Base-by-base conservation (phyloP, 129 eudicot genomes). In the Flaveria trinervia region DNA sequence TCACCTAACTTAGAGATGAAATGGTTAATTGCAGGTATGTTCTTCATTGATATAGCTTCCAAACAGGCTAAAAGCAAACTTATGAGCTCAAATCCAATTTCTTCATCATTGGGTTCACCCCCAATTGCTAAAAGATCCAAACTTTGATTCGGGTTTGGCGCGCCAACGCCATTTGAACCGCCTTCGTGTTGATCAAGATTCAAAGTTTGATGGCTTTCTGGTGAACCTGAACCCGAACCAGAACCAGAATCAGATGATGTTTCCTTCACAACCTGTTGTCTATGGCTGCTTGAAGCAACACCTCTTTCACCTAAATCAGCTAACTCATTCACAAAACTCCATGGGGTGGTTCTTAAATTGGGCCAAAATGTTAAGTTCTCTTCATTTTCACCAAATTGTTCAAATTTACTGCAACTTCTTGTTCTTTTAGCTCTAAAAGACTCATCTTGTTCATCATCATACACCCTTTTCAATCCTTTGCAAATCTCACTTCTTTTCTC, bases 11-110 rank as follows among this genome's bases (percentile, higher is more conserved):
- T 87, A 12, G 89, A 84, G 3, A 91, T 72, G 64, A 74, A 89
- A 62, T 87, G 92, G 76, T 84, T 83, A 54, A 89, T 61, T 6
- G 68, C 84, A 26, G 84, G 77, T 61, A 91, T 82, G 82, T 91
- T 89, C 84, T 88, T 94, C 44, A 75, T 74, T 18, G 80, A 72
- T 18, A 94, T 87, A 18, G 97, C 90, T 67, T 91, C 99, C 28
- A 83, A 85, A 80, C 99, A 91, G 26, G 86, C 84, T 74, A 89
- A 80, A n/a, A 94, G 82, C 44, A 89, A 83, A 82, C 86, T 87
- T 36, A 91, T 79, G 18, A 94, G 87, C 97, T 91, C 97, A 22
- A 89, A 81, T 52, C 89, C 95, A 36, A 84, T 83, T 23, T 82
- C 85, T 68, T 91, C 97, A 64, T 55, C 80, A 59, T 83, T 86